Base-by-base conservation (phyloP, 2,329 filamentous ascomycete genomes). In the Beauveria rudraprayagi region DNA sequence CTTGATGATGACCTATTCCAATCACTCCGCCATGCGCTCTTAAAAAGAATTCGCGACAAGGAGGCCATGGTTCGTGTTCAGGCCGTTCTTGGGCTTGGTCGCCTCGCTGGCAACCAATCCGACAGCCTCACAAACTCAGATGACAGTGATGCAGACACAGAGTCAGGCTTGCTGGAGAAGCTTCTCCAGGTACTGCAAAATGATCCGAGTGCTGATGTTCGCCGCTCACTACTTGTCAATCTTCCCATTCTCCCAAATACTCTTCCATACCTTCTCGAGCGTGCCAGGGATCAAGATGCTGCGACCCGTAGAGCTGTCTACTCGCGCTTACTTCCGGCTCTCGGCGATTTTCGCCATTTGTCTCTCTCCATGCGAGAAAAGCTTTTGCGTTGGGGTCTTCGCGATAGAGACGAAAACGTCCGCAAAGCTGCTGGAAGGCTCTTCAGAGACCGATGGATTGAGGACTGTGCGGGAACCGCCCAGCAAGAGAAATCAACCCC, bases 401-500 rank as follows among this genome's bases (percentile, higher is more conserved):
- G 92, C 44, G 94, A 99, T 72, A 85, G 94, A 73, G 94, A 99
- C 66, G 93, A 97, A 66, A 91, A 89, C 67, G 94, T 99, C 14
- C 86, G 92, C 57, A 96, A 96, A 72, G 93, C 93, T 9, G 90
- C 94, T 3, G 91, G 90, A 8, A 88, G 90, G 51, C 80, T 97
- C 7, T 99, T 99, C 76, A 86, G 89, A 63, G 92, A 97, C 70
- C 85, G 91, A n/a, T 99, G 94, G 94, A 93, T 99, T 63, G 93
- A 97, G 70, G 91, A 97, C 70, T 97, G 92, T 68, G 92, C 90
- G 6, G 88, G 88, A 2, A 80, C 83, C 1, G 78, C 81, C 8
- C 82, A 86, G 43, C 83, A 84, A 54, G 79, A 80, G 19, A 83
- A 84, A 44, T 80, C 83, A 1, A 80, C 82, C 1, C 89, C 90